Conservation (phyloP, 768 basidiomycete genomes). For the Trametes punicea region DNA sequence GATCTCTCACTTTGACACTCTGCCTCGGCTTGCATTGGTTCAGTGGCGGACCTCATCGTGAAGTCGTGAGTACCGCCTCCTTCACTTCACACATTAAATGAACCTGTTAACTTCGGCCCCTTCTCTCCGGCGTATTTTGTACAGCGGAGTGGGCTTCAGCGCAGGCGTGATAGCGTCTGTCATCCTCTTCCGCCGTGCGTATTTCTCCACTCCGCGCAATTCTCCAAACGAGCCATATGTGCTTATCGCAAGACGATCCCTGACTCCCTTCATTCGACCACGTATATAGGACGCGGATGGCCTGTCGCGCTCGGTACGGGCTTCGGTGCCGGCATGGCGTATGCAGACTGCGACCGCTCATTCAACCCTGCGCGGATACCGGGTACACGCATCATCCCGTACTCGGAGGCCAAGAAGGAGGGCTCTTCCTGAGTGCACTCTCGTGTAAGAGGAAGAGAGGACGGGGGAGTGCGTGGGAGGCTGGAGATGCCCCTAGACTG, state of each 20-base stretch:
- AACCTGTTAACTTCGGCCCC: constrained; percentile 13
- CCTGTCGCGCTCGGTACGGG: constrained; percentile 84
- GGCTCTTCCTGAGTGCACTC: constrained; percentile 1
- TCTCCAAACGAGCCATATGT: not conserved
- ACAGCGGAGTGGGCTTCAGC: constrained; percentile 84
- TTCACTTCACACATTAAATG: not conserved
- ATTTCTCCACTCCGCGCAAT: not conserved
- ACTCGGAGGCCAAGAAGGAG: constrained; percentile 25
- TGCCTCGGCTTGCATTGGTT: not conserved
- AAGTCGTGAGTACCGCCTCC: constrained; percentile 61
- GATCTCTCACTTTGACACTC: not conserved
- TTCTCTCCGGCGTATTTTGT: not conserved
- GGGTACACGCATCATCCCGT: constrained; percentile 68
- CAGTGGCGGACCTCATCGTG: constrained; percentile 79
- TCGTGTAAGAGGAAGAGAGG: not conserved
- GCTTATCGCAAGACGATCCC: not conserved
- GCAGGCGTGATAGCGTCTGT: constrained; percentile 87
- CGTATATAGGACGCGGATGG: constrained; percentile 78
- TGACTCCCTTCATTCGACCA: not conserved
- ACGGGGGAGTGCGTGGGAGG: not conserved
- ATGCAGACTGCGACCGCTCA: constrained; percentile 88
- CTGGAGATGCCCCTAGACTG: constrained; percentile 6
- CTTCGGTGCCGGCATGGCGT: constrained; percentile 83
- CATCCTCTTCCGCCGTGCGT: constrained; percentile 87
- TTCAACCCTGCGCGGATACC: constrained; percentile 91